phyloP scores from a whole-genome alignment of 495 filamentous ascomycete species.

The Penicillium riverlandense region DNA sequence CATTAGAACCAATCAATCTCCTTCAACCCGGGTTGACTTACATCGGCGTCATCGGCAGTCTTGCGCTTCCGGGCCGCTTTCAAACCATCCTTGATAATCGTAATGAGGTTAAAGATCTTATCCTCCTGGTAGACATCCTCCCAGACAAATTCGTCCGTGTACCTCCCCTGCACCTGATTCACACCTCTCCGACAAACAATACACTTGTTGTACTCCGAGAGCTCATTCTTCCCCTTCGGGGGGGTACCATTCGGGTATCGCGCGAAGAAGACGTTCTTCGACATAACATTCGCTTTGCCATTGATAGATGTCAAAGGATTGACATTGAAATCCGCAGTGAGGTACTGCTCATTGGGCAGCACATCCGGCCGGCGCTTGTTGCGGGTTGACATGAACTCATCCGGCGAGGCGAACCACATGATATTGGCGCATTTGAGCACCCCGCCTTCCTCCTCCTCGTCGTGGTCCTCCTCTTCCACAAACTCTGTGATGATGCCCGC shows the following conservation, averaged over 20 bases:
- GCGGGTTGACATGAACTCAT: conserved; percentile 69
- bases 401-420: conserved; percentile 87
- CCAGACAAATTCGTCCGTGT: conserved; percentile 91
- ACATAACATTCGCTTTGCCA: conserved; percentile 77
- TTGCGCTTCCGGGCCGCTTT: conserved; percentile 47
- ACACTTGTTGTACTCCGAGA: conserved; percentile 73
- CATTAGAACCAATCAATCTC: conserved; percentile 4
- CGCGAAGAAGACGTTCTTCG: conserved; percentile 53
- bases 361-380: conserved; percentile 79
- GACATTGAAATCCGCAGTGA: conserved; percentile 74
- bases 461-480: conserved; percentile 51
- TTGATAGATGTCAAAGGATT: conserved; percentile 88
- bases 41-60: conserved; percentile 36
- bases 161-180: conserved; percentile 78
- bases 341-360: conserved; percentile 84
- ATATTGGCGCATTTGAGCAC: conserved; percentile 60
- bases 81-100: conserved; percentile 57
- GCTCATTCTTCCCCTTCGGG: conserved; percentile 50
- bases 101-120: conserved; percentile 55
- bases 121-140: conserved; percentile 68
- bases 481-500: conserved; percentile 83
- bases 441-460: conserved; percentile 45
- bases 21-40: conserved; percentile 18
- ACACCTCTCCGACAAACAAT: conserved; percentile 88
- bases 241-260: conserved; percentile 72